phyloP scores from a whole-genome alignment of 305 asterid genomes.

The Solanum hybrid region DNA sequence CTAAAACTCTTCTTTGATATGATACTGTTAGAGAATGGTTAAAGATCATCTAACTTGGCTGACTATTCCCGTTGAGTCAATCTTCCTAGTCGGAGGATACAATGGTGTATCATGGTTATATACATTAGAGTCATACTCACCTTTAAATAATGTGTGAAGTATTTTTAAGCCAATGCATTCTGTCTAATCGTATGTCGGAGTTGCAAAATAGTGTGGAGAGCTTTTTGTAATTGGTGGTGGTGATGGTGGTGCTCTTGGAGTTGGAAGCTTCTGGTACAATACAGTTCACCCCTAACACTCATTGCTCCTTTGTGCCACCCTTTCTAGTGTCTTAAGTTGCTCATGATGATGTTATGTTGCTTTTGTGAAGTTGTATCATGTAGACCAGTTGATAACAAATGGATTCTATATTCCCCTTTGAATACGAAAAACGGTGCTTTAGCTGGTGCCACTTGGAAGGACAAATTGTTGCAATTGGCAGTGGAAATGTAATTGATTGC shows the following conservation, averaged over 20 bases:
- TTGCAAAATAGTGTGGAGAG: background rate
- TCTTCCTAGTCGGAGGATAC: background rate
- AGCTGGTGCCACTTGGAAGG: too few relatives aligned
- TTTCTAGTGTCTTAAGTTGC: background rate
- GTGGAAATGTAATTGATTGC: too few relatives aligned
- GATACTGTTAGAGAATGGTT: background rate
- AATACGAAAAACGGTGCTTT: too few relatives aligned
- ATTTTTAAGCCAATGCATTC: too few relatives aligned
- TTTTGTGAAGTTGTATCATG: background rate
- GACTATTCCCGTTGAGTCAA: background rate
- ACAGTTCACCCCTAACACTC: background rate
- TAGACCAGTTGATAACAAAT: too few relatives aligned
- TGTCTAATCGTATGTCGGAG: background rate
- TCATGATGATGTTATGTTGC: background rate
- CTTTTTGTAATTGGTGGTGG: background rate
- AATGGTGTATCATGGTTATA: background rate
- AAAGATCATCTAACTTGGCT: background rate
- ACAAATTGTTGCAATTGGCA: too few relatives aligned
- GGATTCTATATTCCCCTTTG: too few relatives aligned
- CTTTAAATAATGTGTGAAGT: too few relatives aligned
- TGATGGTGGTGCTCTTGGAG: background rate
- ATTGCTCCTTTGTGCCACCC: background rate
- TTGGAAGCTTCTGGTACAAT: background rate
- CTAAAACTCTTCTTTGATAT: background rate
- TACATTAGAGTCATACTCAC: background rate